Base-by-base conservation (phyloP, 1,284 basidiomycete species). In the Tranzscheliella williamsii region DNA sequence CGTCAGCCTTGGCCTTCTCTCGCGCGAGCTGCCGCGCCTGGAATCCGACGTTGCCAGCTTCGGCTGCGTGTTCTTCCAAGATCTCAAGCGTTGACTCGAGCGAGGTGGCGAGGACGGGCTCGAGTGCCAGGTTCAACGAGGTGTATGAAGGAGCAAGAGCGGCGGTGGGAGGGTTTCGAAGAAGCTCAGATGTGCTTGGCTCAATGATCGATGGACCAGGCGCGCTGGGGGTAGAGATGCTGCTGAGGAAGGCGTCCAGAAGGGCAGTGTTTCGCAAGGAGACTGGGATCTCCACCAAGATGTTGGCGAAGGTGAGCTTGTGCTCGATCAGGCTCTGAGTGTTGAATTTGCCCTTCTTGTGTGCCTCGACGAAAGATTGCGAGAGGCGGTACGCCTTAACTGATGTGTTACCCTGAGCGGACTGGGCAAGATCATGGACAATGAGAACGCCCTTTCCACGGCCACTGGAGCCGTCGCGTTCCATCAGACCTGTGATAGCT, bases 351-450 rank as follows among this genome's bases (percentile, higher is more conserved):
- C 85, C 85, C 73, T 84, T 86, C 78, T 88, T 90, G 81, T 90
- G 87, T 7, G 91, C 91, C 61, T 87, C 86, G 76, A 92, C 81
- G 78, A 96, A 97, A 11, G 86, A 82, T 39, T 86, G 82, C 31
- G 90, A 89, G 57, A 98, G 82, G 65, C 87, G 85, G 84, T 90
- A 98, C 36, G 94, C 95, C 70, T 88, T 88, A 81, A 98, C 87
- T 31, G 87, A 86, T 39, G 92, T 85, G 76, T 91, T 93, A 38
- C 92, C 91, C 67, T 88, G 85, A 44, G 86, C 84, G 31, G 74
- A 74, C 61, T 77, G 73, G 6, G 73, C 75, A 16, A 71, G 60
- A 61, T 77, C 73, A 55, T 74, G 75, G 13, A 76, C 73, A 34
- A 76, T 57, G 29, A 76, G 58, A 23, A 76, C 67, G 13, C 70